phyloP scores from a whole-genome alignment of 306 rosid species.

The Cucumis cinereus region DNA sequence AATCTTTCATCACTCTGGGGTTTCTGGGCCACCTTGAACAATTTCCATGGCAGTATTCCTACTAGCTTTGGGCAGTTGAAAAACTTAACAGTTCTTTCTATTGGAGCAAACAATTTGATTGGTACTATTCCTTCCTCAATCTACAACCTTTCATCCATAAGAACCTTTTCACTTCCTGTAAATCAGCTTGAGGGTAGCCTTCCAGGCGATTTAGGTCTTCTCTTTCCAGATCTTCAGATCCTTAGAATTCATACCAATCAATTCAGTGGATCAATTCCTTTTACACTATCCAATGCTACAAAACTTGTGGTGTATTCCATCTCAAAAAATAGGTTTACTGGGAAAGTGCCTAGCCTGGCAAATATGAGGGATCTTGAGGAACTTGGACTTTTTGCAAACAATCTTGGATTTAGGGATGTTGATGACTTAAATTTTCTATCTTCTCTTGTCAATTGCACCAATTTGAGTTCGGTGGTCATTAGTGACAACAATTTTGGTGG shows the following conservation, averaged over 20 bases:
- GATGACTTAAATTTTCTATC: slow-evolving; percentile 13
- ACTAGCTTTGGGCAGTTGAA: slow-evolving; percentile 12
- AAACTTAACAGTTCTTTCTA: not conserved
- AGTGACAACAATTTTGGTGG: slow-evolving; percentile 16
- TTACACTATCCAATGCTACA: slow-evolving; percentile 12
- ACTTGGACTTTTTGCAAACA: not conserved
- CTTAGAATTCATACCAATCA: not conserved
- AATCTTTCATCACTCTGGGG: slow-evolving; percentile 8
- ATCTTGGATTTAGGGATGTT: slow-evolving; percentile 6
- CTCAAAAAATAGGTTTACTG: not conserved
- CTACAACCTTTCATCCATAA: slow-evolving; percentile 16
- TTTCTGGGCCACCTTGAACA: not conserved
- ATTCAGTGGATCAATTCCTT: slow-evolving; percentile 13
- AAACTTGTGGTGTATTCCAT: not conserved
- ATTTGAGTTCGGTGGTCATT: not conserved
- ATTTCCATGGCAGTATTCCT: slow-evolving; percentile 17
- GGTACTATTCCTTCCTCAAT: slow-evolving; percentile 15
- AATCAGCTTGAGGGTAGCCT: slow-evolving; percentile 17
- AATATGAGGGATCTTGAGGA: not conserved
- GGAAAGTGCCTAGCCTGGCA: slow-evolving; percentile 14
- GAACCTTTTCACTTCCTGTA: not conserved
- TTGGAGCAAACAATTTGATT: not conserved
- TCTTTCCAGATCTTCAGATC: slow-evolving; percentile 6
- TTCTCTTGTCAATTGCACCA: slow-evolving; percentile 13
- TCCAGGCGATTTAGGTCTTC: slow-evolving; percentile 13